Evolutionary conservation across 148 eudicot species (phyloP).

Genomic region (Arctostaphylos glauca): DNA sequence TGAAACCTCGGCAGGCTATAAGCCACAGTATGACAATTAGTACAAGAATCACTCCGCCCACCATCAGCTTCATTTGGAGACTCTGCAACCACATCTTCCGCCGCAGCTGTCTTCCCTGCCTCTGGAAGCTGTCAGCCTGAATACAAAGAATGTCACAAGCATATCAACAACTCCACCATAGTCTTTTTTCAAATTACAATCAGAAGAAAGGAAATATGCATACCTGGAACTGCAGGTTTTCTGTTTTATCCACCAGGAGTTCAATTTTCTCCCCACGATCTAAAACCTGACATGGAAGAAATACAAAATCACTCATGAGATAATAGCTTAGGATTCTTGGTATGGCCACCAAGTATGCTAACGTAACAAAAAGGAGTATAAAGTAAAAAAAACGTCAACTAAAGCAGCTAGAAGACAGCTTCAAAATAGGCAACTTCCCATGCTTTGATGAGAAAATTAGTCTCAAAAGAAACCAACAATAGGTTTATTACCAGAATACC

Average conservation of each 20-base stretch:
- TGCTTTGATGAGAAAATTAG: background rate
- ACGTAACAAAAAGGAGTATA: background rate
- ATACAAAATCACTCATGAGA: background rate
- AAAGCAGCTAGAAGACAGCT: background rate
- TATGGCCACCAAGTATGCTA: background rate
- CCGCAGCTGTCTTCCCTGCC: slow-evolving; percentile 91
- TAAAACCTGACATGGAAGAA: slow-evolving; percentile 52
- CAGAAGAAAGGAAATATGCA: background rate
- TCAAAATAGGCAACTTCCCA: background rate
- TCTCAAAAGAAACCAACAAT: background rate
- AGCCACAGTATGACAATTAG: slow-evolving; percentile 74
- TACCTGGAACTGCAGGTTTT: slow-evolving; percentile 97
- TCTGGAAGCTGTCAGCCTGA: slow-evolving; percentile 96
- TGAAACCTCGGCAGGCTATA: slow-evolving; percentile 63
- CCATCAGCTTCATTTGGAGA: slow-evolving; percentile 74
- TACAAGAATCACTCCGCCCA: slow-evolving; percentile 57
- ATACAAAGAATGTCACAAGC: slow-evolving; percentile 11
- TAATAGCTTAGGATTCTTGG: background rate
- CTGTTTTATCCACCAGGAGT: slow-evolving; percentile 91
- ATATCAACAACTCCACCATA: background rate
- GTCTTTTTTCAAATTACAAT: background rate
- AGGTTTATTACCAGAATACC: background rate
- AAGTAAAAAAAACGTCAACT: background rate
- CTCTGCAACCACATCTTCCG: slow-evolving; percentile 96
- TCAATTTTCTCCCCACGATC: slow-evolving; percentile 99